Base-by-base conservation (phyloP, 2,329 filamentous ascomycete species). In the Phaeoacremonium minimum region DNA sequence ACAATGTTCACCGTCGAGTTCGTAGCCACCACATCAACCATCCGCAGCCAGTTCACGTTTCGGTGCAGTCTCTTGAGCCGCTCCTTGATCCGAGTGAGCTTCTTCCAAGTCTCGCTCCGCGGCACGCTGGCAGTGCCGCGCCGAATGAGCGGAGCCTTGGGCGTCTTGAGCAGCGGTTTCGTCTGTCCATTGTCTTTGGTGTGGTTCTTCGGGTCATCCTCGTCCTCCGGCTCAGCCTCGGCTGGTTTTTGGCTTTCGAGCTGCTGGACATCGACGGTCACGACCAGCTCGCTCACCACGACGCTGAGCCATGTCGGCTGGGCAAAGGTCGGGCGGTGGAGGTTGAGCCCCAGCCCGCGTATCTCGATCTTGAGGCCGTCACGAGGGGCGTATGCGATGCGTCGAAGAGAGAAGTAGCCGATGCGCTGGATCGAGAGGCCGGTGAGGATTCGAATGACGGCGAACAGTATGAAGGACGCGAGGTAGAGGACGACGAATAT, bases 231-330 rank as follows among this genome's bases (percentile, higher is more conserved):
- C 32, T 53, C 56, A 8, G 56, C 54, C 6, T 52, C 56, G 13
- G 42, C 48, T 18, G 53, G 39, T 47, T 70, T 74, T 36, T 66
- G 67, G 17, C 65, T 65, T 46, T 77, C 75, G 29, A 93, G 61
- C 32, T 79, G 75, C 42, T 77, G 75, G 31, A 89, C 68, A 55
- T 98, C 87, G 30, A 97, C 60, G 0, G 87, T 94, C 34, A 98
- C 73, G 33, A 82, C 85, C 33, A 96, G 69, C 56, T 96, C 93
- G 51, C 80, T 87, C 41, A 98, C 65, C 7, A 93, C 86, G 34
- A 98, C 73, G 58, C 90, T 97, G 50, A 95, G 69, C 89, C 91
- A 97, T 44, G 94, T 97, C 30, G 93, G 93, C 59, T 97, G 89
- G 32, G 91, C 88, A 63, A 98, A 97, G 6, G 93, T 97, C 11